Base-by-base conservation (phyloP, 208 protist genomes). In the Lotmaria passim region DNA sequence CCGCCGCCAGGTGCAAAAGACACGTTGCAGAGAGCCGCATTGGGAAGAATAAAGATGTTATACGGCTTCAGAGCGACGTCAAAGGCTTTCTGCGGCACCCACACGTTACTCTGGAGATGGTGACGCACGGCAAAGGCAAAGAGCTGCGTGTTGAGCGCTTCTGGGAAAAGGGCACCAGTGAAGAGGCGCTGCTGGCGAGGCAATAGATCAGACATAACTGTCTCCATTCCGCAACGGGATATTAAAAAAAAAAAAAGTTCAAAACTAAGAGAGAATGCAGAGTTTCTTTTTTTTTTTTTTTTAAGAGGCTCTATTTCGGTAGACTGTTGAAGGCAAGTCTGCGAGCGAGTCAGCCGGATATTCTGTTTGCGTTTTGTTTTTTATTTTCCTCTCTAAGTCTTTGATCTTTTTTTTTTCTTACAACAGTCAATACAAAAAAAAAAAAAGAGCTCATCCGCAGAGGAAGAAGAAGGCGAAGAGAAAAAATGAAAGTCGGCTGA, bases 81-180 rank as follows among this genome's bases (percentile, higher is more conserved):
- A 44, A 91, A 81, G n/a, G 73, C 67, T 5, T 75, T 69, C 24
- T 75, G 31, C 3, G 91, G 91, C 17, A 93, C 81, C 83, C 91
- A 96, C 7, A 93, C 82, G 53, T 81, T 53, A 47, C 91, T 96
- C 38, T 46, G 51, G 7, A 93, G 62, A 8, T 64, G 23, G 43
- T 93, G 86, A 4, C 82, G 85, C 21, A 28, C 7, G 6, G 91
- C 78, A 63, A 96, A 93, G 0, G 56, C 70, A 21, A 70, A 34
- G 12, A 96, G 76, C 30, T 85, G 75, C 23, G 62, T 65, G 74
- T 88, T 90, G 30, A 93, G 51, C 15, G 74, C 69, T 62, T 93
- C 87, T 38, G 86, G 75, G 43, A 93, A 96, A 24, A 93, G 50
- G 1, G 83, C 80, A 33, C 86, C 86, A 7, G 87, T 91, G 48